A percentile compares a stretch with the other conserved stretches of the same genome.
phyloP scores from a whole-genome alignment of 345 rosid species.

The Populus simonii region DNA sequence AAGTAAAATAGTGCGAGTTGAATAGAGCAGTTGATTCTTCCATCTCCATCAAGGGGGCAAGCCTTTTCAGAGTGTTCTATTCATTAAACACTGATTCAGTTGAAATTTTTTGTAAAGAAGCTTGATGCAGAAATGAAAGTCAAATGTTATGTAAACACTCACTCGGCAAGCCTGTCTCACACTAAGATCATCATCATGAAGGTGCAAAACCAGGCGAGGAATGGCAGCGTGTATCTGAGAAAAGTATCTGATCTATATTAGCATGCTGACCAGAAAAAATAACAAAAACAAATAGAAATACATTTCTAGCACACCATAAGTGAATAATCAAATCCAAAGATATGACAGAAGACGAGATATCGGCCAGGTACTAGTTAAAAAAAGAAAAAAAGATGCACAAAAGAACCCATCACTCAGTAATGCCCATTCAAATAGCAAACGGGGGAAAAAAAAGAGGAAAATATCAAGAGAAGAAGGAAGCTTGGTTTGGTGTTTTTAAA shows the following conservation, averaged over 20 bases:
- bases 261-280: background rate
- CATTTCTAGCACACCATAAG: background rate
- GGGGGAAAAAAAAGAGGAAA: background rate
- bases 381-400: background rate
- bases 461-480: background rate
- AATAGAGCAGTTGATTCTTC: conserved; percentile 50
- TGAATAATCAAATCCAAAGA: background rate
- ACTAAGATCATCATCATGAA: conserved; percentile 66
- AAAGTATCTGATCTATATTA: conserved; percentile 17
- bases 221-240: conserved; percentile 73
- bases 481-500: too few species aligned
- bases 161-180: conserved; percentile 92
- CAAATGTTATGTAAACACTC: conserved; percentile 23
- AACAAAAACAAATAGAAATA: background rate
- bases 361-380: background rate
- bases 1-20: conserved; percentile 52
- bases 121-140: conserved; percentile 14
- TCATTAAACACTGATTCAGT: conserved; percentile 18
- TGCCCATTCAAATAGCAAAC: background rate
- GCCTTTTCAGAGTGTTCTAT: conserved; percentile 66
- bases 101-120: conserved; percentile 9
- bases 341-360: background rate
- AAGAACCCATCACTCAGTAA: background rate
- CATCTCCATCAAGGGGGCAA: conserved; percentile 65
- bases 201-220: conserved; percentile 81